Conservation (phyloP, 768 basidiomycete species). For the Lentinula sp. region DNA sequence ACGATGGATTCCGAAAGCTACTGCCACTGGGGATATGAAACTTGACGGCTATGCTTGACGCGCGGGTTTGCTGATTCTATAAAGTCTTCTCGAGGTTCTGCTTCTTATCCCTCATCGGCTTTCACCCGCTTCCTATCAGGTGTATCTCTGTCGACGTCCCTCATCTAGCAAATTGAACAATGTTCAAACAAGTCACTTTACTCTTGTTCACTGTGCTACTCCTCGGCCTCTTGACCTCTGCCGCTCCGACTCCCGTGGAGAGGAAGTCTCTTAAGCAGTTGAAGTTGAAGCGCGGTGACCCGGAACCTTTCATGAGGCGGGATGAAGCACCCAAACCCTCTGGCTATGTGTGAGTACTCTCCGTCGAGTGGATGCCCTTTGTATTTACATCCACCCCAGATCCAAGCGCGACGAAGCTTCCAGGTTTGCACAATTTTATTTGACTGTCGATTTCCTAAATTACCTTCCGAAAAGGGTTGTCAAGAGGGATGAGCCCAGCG, state of each 20-base stretch:
- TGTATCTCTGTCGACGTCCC: neutral
- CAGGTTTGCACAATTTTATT: neutral
- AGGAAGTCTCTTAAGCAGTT: constrained; percentile 22
- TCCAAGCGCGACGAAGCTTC: constrained; percentile 13
- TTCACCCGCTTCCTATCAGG: neutral
- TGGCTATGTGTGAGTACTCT: neutral
- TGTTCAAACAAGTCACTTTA: constrained; percentile 15
- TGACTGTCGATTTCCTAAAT: neutral
- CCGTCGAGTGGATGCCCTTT: neutral
- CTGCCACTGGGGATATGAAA: neutral
- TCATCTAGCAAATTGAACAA: neutral
- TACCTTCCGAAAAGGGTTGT: neutral
- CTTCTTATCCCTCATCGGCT: neutral
- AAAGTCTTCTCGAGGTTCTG: neutral
- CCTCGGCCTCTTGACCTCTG: constrained; percentile 14
- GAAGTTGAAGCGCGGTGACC: constrained; percentile 17
- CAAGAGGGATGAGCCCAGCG: constrained; percentile 11
- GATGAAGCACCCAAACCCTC: constrained; percentile 6
- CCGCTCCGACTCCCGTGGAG: constrained; percentile 10
- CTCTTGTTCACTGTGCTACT: constrained; percentile 18
- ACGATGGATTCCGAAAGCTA: neutral
- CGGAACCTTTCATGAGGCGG: constrained; percentile 8
- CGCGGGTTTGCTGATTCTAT: neutral
- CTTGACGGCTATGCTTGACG: neutral
- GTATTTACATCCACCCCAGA: neutral